Conservation (phyloP, 2,329 filamentous ascomycete genomes). For the Nemania serpens region DNA sequence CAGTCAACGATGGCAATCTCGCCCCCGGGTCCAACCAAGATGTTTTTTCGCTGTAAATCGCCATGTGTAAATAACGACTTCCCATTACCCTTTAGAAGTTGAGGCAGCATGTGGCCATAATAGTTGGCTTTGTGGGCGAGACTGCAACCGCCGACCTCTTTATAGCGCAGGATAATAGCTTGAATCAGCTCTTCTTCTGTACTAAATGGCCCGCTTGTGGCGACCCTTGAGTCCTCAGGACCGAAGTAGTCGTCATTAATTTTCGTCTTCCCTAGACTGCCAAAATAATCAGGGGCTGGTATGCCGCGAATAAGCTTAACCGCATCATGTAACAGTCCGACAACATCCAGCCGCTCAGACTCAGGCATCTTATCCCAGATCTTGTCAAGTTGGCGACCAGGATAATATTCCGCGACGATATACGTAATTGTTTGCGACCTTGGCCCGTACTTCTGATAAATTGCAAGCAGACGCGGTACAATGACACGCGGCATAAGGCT, state of each 20-base stretch:
- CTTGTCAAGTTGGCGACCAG: not conserved
- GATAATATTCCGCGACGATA: constrained; percentile 3
- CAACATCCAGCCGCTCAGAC: not conserved
- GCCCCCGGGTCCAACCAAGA: constrained; percentile 4
- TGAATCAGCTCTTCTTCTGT: constrained; percentile 3
- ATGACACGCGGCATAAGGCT: constrained; percentile 3
- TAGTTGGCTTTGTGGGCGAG: constrained; percentile 6
- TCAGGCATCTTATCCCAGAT: not conserved
- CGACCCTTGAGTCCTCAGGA: not conserved
- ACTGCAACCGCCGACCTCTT: not conserved
- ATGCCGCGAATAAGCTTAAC: constrained; percentile 1
- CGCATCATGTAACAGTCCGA: not conserved
- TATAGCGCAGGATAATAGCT: constrained; percentile 2
- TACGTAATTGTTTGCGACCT: not conserved
- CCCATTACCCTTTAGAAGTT: not conserved
- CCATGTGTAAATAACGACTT: constrained; percentile 11
- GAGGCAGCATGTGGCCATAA: not conserved
- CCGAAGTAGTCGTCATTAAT: not conserved
- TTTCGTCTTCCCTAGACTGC: constrained; percentile 2
- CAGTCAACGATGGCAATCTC: constrained; percentile 6
- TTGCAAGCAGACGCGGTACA: not conserved
- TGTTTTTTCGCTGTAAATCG: constrained; percentile 8
- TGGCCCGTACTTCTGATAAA: constrained; percentile 4
- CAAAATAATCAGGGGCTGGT: constrained; percentile 8
- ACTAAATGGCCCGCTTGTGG: not conserved